A percentile compares a stretch with the other conserved stretches of the same genome.
These are phyloP conservation scores for Rhodosporidiobolus odoratus DNA, from an alignment of 768 basidiomycete species.

Conservation along the genomic window DNA sequence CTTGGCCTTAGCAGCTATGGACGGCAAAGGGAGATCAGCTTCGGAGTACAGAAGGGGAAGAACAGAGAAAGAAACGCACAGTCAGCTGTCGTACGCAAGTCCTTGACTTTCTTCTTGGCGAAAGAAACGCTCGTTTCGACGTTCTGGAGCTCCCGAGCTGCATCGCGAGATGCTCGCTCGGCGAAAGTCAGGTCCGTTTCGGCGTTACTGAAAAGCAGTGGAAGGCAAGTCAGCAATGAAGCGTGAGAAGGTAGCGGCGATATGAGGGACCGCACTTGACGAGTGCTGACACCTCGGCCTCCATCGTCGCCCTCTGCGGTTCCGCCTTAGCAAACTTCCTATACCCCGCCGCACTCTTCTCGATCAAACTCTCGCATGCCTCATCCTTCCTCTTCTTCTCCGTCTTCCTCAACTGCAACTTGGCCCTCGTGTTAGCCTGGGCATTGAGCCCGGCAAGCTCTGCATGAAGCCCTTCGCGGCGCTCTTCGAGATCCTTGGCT, in stretches of 20 bases:
- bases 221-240: not conserved
- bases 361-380: constrained; percentile 60
- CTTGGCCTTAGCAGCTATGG: constrained; percentile 46
- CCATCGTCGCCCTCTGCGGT: constrained; percentile 62
- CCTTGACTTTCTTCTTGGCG: constrained; percentile 58
- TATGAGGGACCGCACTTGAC: constrained; percentile 53
- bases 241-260: not conserved
- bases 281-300: constrained; percentile 62
- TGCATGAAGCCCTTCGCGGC: constrained; percentile 61
- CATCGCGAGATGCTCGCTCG: constrained; percentile 50
- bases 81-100: constrained; percentile 61
- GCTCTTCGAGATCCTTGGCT: constrained; percentile 61
- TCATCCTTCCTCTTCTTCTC: constrained; percentile 65
- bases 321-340: constrained; percentile 21
- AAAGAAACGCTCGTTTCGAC: constrained; percentile 61
- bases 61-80: constrained; percentile 49
- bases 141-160: constrained; percentile 59
- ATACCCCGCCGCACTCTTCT: constrained; percentile 53
- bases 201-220: constrained; percentile 54
- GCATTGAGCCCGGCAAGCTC: constrained; percentile 67
- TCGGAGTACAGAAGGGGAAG: not conserved
- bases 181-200: constrained; percentile 59
- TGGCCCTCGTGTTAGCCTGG: constrained; percentile 76
- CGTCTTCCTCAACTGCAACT: constrained; percentile 64
- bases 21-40: constrained; percentile 47